phyloP scores from a whole-genome alignment of 768 basidiomycete species.

The Collybiopsis luxurians region DNA sequence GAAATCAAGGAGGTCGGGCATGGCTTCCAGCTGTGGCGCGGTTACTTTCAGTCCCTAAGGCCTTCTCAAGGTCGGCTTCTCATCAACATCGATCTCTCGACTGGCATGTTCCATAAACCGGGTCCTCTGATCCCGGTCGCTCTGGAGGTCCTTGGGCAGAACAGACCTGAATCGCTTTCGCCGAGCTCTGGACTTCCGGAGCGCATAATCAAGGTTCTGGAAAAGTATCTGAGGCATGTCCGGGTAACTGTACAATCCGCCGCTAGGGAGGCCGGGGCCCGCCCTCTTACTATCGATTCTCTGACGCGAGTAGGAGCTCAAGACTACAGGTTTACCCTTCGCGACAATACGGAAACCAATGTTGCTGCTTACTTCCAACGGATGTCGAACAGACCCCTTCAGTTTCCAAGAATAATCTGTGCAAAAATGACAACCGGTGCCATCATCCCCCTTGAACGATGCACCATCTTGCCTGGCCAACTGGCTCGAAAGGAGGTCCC shows the following conservation, averaged over 20 bases:
- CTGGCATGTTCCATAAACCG: constrained; percentile 70
- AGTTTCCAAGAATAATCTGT: constrained; percentile 51
- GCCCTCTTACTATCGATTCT: constrained; percentile 38
- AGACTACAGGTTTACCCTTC: constrained; percentile 43
- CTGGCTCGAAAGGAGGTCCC: constrained; percentile 73
- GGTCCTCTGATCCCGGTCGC: constrained; percentile 60
- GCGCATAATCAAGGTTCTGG: constrained; percentile 43
- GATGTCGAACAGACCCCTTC: constrained; percentile 28
- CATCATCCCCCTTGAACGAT: constrained; percentile 65
- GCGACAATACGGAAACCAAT: constrained; percentile 42
- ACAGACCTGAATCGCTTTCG: constrained; percentile 24
- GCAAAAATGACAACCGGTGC: constrained; percentile 60
- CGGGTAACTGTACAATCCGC: constrained; percentile 28
- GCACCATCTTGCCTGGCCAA: constrained; percentile 60
- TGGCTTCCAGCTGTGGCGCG: constrained; percentile 73
- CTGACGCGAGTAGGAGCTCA: constrained; percentile 51
- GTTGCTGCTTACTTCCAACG: constrained; percentile 37
- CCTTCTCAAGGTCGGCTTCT: constrained; percentile 63
- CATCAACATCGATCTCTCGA: constrained; percentile 77
- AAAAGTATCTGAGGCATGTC: constrained; percentile 34
- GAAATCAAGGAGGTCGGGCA: constrained; percentile 52
- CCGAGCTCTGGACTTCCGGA: constrained; percentile 43
- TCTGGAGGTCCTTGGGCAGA: constrained; percentile 45
- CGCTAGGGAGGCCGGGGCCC: constrained; percentile 12
- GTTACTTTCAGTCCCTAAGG: constrained; percentile 78